Conservation (phyloP, 768 basidiomycete species). For the Phlegmacium glaucopus region DNA sequence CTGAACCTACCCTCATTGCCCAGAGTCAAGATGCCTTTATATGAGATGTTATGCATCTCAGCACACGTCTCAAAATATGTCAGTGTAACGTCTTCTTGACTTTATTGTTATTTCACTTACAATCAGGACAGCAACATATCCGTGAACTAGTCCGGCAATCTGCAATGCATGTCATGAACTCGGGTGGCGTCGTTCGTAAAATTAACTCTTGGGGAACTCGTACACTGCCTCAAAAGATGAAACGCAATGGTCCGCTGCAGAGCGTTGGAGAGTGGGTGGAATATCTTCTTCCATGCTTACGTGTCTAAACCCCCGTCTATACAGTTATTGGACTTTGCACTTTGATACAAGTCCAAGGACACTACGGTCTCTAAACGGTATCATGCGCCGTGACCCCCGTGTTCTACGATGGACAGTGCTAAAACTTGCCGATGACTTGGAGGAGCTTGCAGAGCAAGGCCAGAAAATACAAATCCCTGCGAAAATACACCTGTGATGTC, state of each 20-base stretch:
- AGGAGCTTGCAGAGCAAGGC: constrained; percentile 59
- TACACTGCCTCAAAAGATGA: constrained; percentile 73
- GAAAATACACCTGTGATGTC: too few species aligned
- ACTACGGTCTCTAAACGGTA: constrained; percentile 56
- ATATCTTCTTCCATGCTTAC: background rate
- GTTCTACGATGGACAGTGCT: constrained; percentile 82
- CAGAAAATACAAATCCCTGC: constrained; percentile 35
- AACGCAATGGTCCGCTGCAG: constrained; percentile 53
- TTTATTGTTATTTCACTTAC: background rate
- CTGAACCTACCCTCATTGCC: background rate
- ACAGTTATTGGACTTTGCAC: constrained; percentile 87
- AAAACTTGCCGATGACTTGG: constrained; percentile 70
- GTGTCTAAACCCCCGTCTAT: background rate
- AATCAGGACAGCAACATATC: constrained; percentile 57
- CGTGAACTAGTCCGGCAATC: constrained; percentile 70
- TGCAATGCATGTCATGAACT: constrained; percentile 66
- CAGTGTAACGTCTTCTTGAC: constrained; percentile 20
- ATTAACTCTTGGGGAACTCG: constrained; percentile 74
- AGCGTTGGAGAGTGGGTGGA: constrained; percentile 71
- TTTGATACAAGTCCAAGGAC: constrained; percentile 83
- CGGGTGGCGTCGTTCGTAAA: constrained; percentile 79
- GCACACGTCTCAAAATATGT: constrained; percentile 76
- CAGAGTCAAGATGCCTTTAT: constrained; percentile 68
- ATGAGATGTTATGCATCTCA: constrained; percentile 83
- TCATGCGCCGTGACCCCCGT: constrained; percentile 76